These are phyloP conservation scores for Knoxia roxburghii DNA, from an alignment of 257 asterid species.

Conservation along the genomic window DNA sequence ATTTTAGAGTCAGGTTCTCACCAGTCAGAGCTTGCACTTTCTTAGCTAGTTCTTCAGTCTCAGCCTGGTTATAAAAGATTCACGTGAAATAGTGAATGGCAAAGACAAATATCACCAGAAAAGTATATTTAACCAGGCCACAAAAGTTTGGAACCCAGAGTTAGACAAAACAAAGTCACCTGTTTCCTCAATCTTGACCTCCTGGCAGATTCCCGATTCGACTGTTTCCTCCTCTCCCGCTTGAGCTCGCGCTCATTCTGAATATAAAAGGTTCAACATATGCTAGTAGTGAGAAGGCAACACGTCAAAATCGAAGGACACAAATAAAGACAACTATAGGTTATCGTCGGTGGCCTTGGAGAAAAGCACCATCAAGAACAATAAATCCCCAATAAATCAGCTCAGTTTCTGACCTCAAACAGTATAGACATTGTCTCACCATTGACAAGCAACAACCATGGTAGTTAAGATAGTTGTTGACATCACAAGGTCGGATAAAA, in stretches of 20 bases:
- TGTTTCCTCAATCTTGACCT: constrained; percentile 97
- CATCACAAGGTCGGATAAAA: not conserved
- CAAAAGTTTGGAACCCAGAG: not conserved
- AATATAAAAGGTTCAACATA: not conserved
- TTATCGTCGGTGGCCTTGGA: not conserved
- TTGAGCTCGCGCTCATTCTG: constrained; percentile 85
- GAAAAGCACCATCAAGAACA: not conserved
- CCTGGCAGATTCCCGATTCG: constrained; percentile 97
- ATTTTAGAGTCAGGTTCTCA: constrained; percentile 69
- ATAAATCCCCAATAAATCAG: not conserved
- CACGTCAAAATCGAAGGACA: not conserved
- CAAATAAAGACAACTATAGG: not conserved
- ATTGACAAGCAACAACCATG: not conserved
- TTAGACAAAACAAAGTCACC: constrained; percentile 30
- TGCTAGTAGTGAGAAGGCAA: too few relatives aligned
- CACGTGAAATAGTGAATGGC: not conserved
- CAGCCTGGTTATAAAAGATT: constrained; percentile 49
- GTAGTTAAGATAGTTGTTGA: not conserved
- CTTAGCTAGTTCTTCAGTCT: constrained; percentile 74
- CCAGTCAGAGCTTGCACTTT: constrained; percentile 60
- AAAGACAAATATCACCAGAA: not conserved
- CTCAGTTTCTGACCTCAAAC: not conserved
- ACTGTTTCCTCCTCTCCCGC: constrained; percentile 94
- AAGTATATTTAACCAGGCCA: not conserved
- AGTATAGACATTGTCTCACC: not conserved